Evolutionary conservation across 768 basidiomycete species (phyloP).

Genomic region (Russula compacta): DNA sequence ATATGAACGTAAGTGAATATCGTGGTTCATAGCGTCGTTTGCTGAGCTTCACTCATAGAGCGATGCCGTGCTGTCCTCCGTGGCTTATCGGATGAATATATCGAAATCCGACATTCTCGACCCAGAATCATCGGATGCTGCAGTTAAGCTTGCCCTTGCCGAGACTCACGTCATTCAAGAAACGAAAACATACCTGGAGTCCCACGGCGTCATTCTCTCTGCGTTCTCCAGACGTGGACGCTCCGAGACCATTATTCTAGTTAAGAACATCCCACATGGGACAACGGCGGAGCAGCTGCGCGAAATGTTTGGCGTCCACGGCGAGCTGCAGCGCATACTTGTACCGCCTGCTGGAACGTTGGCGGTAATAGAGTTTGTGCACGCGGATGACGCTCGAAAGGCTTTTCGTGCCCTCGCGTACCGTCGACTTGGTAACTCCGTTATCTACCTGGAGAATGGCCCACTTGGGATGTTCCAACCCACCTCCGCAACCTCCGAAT

Average conservation of each 20-base stretch:
- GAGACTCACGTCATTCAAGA: conserved; percentile 96
- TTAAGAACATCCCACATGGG: conserved; percentile 95
- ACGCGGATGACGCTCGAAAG: conserved; percentile 55
- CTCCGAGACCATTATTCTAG: conserved; percentile 78
- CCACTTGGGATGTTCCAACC: conserved; percentile 72
- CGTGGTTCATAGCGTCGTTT: conserved; percentile 18
- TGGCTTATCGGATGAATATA: conserved; percentile 83
- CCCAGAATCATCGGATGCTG: conserved; percentile 70
- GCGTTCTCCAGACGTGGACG: conserved; percentile 39
- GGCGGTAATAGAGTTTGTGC: conserved; percentile 82
- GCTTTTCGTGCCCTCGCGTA: conserved; percentile 84
- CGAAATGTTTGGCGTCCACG: conserved; percentile 70
- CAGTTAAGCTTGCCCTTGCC: conserved; percentile 91
- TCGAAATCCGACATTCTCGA: conserved; percentile 83
- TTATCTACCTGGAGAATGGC: conserved; percentile 90
- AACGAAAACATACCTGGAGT: conserved; percentile 84
- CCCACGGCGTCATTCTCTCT: conserved; percentile 56
- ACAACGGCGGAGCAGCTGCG: conserved; percentile 69
- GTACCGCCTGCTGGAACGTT: conserved; percentile 91
- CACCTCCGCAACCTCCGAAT: conserved; percentile 17
- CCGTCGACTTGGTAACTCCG: conserved; percentile 76
- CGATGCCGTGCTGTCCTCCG: conserved; percentile 86
- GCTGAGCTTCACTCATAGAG: conserved; percentile 41
- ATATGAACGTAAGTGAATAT: conserved; percentile 82
- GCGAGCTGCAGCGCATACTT: conserved; percentile 58